phyloP scores from a whole-genome alignment of 352 stramenopile genomes.

The Phytophthora lateralis region DNA sequence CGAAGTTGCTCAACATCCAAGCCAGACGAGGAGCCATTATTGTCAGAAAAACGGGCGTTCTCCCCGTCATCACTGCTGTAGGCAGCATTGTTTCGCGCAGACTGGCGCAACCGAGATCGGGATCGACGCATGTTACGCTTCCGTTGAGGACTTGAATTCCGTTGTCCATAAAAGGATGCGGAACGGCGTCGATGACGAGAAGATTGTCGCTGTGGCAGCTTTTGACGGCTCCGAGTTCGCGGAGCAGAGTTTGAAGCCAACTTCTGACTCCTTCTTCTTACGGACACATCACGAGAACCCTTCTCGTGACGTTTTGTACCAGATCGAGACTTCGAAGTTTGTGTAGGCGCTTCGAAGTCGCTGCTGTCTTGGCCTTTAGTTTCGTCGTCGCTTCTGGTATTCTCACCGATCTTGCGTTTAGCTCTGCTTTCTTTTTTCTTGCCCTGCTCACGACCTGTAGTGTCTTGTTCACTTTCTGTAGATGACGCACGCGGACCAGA shows the following conservation, averaged over 20 bases:
- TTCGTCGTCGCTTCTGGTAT: slow-evolving; percentile 21
- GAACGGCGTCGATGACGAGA: slow-evolving; percentile 5
- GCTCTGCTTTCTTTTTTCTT: slow-evolving; percentile 11
- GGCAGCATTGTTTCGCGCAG: slow-evolving; percentile 5
- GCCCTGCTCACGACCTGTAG: slow-evolving; percentile 1
- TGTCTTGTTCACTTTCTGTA: slow-evolving; percentile 28
- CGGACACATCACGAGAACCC: neutral
- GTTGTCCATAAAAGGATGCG: slow-evolving; percentile 6
- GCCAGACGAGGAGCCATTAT: slow-evolving; percentile 39
- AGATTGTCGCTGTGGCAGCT: slow-evolving; percentile 2
- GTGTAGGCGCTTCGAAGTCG: slow-evolving; percentile 5
- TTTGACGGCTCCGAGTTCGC: slow-evolving; percentile 18
- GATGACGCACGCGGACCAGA: slow-evolving; percentile 11
- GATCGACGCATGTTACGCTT: slow-evolving; percentile 16
- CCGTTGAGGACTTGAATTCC: slow-evolving; percentile 12
- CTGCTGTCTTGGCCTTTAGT: slow-evolving; percentile 15
- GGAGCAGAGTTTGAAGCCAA: slow-evolving; percentile 1
- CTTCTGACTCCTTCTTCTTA: slow-evolving; percentile 6
- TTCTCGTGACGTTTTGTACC: slow-evolving; percentile 5
- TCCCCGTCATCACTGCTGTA: slow-evolving; percentile 5
- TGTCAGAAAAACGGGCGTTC: slow-evolving; percentile 12
- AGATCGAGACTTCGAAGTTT: neutral
- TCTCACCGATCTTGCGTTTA: slow-evolving; percentile 9
- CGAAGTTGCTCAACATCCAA: slow-evolving; percentile 52
- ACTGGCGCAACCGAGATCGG: slow-evolving; percentile 6